Conservation (phyloP, 2,329 filamentous ascomycete genomes). For the Orbilia javanica region DNA sequence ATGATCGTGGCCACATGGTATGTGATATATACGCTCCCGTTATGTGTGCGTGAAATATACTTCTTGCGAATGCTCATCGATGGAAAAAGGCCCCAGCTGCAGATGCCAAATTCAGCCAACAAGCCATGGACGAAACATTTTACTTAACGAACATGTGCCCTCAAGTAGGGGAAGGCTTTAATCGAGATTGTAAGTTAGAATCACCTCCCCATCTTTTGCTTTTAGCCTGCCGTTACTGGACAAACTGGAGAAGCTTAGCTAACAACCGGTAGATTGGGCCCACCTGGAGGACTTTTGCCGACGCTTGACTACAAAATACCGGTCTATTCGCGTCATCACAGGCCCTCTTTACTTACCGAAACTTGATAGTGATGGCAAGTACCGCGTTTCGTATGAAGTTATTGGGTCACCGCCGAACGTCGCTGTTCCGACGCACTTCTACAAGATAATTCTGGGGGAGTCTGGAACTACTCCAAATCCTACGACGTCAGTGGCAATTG, state of each 20-base stretch:
- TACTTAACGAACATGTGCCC: constrained; percentile 96
- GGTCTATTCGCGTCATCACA: constrained; percentile 89
- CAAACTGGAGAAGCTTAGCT: background rate
- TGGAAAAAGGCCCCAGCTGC: constrained; percentile 85
- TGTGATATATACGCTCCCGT: background rate
- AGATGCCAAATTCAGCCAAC: constrained; percentile 94
- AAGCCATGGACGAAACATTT: constrained; percentile 95
- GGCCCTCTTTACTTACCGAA: constrained; percentile 93
- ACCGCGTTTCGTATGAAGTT: constrained; percentile 94
- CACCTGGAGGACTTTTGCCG: constrained; percentile 98
- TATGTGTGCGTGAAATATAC: background rate
- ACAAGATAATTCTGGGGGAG: constrained; percentile 98
- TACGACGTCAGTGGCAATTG: constrained; percentile 82
- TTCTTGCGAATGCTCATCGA: background rate
- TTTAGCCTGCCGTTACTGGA: background rate
- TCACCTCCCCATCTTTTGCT: no score
- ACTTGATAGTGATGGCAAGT: constrained; percentile 89
- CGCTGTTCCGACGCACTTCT: constrained; percentile 97
- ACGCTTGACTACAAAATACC: constrained; percentile 81
- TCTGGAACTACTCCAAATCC: constrained; percentile 65
- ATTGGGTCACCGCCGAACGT: constrained; percentile 94
- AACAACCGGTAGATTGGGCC: constrained; percentile 77
- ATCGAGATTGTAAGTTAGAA: constrained; percentile 77
- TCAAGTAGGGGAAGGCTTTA: constrained; percentile 98
- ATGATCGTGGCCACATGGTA: constrained; percentile 89